These are phyloP conservation scores for Globisporangium radiosum DNA, from an alignment of 352 stramenopile genomes.

Conservation along the genomic window DNA sequence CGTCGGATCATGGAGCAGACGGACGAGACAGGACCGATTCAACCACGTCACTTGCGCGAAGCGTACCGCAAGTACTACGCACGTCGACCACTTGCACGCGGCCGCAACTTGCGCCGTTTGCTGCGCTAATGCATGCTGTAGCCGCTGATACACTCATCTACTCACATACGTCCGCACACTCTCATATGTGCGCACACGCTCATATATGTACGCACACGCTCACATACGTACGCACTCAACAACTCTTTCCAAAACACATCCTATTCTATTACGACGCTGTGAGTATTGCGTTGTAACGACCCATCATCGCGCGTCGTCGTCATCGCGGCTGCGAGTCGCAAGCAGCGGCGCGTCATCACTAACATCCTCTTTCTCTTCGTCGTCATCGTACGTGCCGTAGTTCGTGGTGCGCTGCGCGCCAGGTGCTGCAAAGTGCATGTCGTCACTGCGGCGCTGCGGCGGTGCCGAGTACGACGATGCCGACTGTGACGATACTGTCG, in stretches of 20 bases:
- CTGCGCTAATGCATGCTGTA: constrained; percentile 22
- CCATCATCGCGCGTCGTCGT: constrained; percentile 18
- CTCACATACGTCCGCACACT: no score
- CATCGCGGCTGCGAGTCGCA: constrained; percentile 7
- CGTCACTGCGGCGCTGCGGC: constrained; percentile 23
- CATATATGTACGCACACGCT: constrained; percentile 1
- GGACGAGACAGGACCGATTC: constrained; percentile 69
- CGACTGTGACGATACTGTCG: constrained; percentile 24
- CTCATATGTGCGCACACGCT: not conserved
- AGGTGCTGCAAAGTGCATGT: constrained; percentile 16
- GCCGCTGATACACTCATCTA: no score
- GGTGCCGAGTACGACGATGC: constrained; percentile 25
- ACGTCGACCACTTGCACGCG: constrained; percentile 50
- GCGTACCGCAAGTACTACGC: constrained; percentile 84
- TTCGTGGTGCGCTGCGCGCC: constrained; percentile 13
- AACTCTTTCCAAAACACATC: not conserved
- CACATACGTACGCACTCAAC: constrained; percentile 1
- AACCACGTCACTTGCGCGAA: constrained; percentile 66
- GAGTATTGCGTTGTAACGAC: not conserved
- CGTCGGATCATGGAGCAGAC: constrained; percentile 76
- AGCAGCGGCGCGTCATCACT: constrained; percentile 3
- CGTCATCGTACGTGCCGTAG: constrained; percentile 18
- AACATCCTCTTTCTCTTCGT: constrained; percentile 4
- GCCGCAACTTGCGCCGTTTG: constrained; percentile 49
- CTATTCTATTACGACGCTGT: constrained; percentile 18